Conservation (phyloP, 2,329 filamentous ascomycete species). For the Curvularia eragrostidis region DNA sequence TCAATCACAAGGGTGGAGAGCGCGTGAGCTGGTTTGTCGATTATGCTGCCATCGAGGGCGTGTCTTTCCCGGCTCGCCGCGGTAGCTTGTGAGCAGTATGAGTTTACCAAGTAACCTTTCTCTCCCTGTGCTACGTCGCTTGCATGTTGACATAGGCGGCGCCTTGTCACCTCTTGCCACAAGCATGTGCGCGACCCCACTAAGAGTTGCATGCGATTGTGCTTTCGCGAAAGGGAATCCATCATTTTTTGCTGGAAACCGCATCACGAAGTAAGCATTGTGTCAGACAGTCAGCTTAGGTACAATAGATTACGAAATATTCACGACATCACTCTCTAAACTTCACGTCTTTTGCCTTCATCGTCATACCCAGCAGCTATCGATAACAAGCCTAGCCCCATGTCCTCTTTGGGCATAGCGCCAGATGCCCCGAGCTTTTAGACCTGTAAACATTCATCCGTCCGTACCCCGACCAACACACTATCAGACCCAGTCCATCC, state of each 20-base stretch:
- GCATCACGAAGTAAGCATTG: constrained; percentile 34
- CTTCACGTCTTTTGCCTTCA: background rate
- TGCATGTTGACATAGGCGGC: background rate
- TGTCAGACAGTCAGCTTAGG: constrained; percentile 32
- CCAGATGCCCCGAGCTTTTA: constrained; percentile 13
- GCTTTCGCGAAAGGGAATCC: constrained; percentile 38
- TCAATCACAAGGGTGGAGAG: constrained; percentile 84
- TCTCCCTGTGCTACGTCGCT: background rate
- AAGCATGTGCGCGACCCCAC: constrained; percentile 6
- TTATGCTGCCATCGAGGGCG: constrained; percentile 80
- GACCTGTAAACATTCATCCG: constrained; percentile 12
- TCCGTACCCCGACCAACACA: constrained; percentile 6
- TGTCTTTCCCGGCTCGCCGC: constrained; percentile 75
- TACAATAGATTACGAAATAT: constrained; percentile 29
- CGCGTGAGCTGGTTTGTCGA: constrained; percentile 97
- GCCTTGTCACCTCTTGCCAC: constrained; percentile 3
- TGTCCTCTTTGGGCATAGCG: constrained; percentile 3
- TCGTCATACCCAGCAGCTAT: constrained; percentile 11
- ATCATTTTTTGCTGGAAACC: constrained; percentile 20
- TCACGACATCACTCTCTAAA: background rate
- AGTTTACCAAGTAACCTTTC: background rate
- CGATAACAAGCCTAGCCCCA: constrained; percentile 5
- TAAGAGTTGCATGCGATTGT: constrained; percentile 24
- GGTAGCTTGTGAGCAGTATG: constrained; percentile 63
- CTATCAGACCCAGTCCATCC: constrained; percentile 8